Percentiles rank a stretch among this genome's conserved stretches.
These are phyloP conservation scores for Neurospora sp. DNA, from an alignment of 2,329 filamentous ascomycete species.

Conservation along the genomic window DNA sequence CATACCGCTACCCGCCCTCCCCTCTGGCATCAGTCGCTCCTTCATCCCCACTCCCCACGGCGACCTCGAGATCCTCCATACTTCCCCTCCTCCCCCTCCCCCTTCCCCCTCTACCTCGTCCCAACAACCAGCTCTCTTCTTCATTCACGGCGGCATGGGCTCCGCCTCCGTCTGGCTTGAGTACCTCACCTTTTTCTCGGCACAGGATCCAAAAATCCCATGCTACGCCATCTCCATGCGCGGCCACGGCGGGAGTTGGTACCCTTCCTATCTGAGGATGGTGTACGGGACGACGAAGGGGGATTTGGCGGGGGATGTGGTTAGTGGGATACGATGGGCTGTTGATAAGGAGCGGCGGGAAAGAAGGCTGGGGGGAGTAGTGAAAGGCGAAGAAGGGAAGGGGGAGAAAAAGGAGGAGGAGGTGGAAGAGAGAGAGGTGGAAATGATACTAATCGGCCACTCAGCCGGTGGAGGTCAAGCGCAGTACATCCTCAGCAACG, in stretches of 20 bases:
- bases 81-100: conserved; percentile 14
- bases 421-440: conserved; percentile 17
- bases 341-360: conserved; percentile 16
- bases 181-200: conserved; percentile 40
- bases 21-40: conserved; percentile 31
- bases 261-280: conserved; percentile 38
- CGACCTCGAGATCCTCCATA: conserved; percentile 37
- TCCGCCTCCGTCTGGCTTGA: conserved; percentile 41
- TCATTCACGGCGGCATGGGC: conserved; percentile 46
- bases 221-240: conserved; percentile 44
- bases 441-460: conserved; percentile 36
- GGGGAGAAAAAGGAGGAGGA: background rate
- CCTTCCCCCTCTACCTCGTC: background rate
- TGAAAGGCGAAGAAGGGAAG: background rate
- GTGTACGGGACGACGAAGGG: conserved; percentile 33
- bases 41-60: conserved; percentile 35
- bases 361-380: background rate
- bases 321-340: conserved; percentile 32
- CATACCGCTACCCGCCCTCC: conserved; percentile 21
- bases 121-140: conserved; percentile 28
- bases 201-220: conserved; percentile 26
- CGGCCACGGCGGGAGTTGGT: conserved; percentile 43
- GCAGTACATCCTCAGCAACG: conserved; percentile 37
- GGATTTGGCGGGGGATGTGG: conserved; percentile 34
- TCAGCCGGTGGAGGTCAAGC: conserved; percentile 40